Base-by-base conservation (phyloP, 768 basidiomycete genomes). In the Amanita pseudoporphyria region DNA sequence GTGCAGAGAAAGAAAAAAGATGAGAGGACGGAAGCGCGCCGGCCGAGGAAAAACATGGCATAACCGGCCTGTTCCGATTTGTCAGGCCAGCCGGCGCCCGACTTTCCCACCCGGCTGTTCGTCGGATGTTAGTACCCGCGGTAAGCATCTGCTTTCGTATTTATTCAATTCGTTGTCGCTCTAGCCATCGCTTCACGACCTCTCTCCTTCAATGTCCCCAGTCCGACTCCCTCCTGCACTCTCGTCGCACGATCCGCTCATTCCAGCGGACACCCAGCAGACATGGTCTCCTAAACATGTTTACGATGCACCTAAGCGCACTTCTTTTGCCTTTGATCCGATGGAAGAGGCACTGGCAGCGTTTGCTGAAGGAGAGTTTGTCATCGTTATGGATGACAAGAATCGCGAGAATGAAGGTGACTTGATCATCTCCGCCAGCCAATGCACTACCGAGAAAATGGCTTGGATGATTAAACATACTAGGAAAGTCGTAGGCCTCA, bases 301-400 rank as follows among this genome's bases (percentile, higher is more conserved):
- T 28, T 12, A 54, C 28, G 57, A 64, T 50, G 47, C 56, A 5
- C 59, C 66, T 7, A 57, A 53, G 26, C 67, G 71, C 37, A 61
- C 68, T 2, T 47, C 58, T 19, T 88, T 87, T 59, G 59, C 76
- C 0, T 94, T 98, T 57, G 92, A 97, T 59, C 52, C 79, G 0
- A 79, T 98, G 54, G 80, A 87, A 52, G 83, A 81, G 13, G 90
- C 94, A 0, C 64, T 97, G 22, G 75, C 65, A 5, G 86, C 87
- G 2, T 87, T 92, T 60, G 70, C 69, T 2, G 71, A 71, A 3
- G 94, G 94, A 1, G 89, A 95, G 61, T 93, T 97, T 56, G 73
- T 99, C 48, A 88, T 99, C 1, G 96, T 98, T 5, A 92, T 97
- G 86, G 96, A 99, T 64, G 95, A 98, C 66, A 89, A 96, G 67